phyloP scores from a whole-genome alignment of 2,329 filamentous ascomycete species.

The Ceratocystis papillata region DNA sequence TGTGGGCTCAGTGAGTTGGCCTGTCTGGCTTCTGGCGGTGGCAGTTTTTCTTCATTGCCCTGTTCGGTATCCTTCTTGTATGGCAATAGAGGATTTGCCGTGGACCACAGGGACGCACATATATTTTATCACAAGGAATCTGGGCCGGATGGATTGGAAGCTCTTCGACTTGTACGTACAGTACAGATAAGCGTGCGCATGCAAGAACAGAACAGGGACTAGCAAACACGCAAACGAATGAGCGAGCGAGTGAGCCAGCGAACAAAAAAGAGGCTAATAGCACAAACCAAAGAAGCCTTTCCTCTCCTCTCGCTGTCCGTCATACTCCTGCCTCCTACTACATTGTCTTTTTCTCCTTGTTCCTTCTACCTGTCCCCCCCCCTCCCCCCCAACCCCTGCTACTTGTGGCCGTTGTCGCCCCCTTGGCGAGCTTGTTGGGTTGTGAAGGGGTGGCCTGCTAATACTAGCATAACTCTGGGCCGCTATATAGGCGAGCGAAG shows the following conservation, averaged over 20 bases:
- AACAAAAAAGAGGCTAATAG: no score
- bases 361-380: neutral
- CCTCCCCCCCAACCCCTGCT: neutral
- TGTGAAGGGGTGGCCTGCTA: neutral
- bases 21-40: neutral
- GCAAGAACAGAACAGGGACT: no score
- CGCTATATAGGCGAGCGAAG: slow-evolving; percentile 13
- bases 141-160: no score
- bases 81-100: neutral
- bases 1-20: no score
- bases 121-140: no score
- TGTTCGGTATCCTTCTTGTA: neutral
- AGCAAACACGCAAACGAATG: no score
- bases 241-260: no score
- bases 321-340: neutral
- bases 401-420: neutral
- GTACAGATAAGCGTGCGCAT: no score
- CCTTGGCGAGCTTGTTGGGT: neutral
- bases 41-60: neutral
- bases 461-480: neutral
- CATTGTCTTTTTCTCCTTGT: slow-evolving; percentile 10
- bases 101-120: no score
- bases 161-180: no score
- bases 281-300: no score
- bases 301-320: neutral